phyloP scores from a whole-genome alignment of 2,329 filamentous ascomycete genomes.

The Beauveria bassiana region DNA sequence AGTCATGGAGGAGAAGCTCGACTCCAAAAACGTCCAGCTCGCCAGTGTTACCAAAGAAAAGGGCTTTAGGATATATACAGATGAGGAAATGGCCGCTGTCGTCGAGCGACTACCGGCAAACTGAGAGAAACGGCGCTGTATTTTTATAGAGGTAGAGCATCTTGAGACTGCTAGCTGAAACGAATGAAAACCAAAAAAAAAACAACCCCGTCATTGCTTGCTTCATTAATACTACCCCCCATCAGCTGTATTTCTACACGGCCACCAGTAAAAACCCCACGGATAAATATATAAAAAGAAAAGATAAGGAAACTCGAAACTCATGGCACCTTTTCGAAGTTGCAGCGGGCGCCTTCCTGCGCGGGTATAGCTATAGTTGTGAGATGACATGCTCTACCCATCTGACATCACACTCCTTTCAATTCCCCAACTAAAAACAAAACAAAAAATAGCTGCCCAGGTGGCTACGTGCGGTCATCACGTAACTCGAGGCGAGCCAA shows the following conservation, averaged over 20 bases:
- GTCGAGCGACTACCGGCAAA: conserved; percentile 74
- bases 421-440: background rate
- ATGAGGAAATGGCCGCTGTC: conserved; percentile 92
- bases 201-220: background rate
- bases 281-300: background rate
- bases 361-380: background rate
- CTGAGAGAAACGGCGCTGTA: conserved; percentile 26
- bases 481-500: conserved; percentile 54
- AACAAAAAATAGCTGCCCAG: too few species aligned
- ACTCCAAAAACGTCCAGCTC: conserved; percentile 96
- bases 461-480: conserved; percentile 19
- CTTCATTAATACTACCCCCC: background rate
- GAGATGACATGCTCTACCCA: background rate
- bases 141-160: conserved; percentile 14
- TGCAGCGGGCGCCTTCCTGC: background rate
- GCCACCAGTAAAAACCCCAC: background rate
- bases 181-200: conserved; percentile 2
- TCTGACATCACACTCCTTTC: background rate
- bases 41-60: conserved; percentile 96
- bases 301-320: background rate
- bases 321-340: background rate
- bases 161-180: conserved; percentile 2
- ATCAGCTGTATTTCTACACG: background rate
- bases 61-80: conserved; percentile 97
- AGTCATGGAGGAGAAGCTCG: conserved; percentile 99